Conservation (phyloP, 352 stramenopile species). For the Aphanomyces astaci region DNA sequence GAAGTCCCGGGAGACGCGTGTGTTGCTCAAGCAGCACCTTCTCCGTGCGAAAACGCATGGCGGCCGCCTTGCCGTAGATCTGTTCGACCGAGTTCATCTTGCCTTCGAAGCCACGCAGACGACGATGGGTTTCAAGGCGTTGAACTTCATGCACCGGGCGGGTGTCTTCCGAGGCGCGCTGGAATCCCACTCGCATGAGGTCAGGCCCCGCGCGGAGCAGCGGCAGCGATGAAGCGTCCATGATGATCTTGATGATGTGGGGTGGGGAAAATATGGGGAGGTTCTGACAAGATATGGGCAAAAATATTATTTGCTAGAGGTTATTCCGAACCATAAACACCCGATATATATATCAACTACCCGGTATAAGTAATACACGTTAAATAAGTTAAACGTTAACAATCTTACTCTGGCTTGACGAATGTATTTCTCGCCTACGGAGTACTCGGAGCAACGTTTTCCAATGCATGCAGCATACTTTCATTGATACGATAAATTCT, state of each 20-base stretch:
- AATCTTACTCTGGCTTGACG: too few relatives aligned
- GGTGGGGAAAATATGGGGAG: background rate
- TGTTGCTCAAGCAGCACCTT: slow-evolving; percentile 83
- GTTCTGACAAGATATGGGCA: background rate
- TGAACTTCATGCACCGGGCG: slow-evolving; percentile 78
- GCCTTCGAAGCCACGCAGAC: slow-evolving; percentile 68
- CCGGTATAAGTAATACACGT: background rate
- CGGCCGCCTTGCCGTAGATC: slow-evolving; percentile 81
- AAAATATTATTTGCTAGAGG: background rate
- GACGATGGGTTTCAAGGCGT: slow-evolving; percentile 72
- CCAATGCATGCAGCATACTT: too few relatives aligned
- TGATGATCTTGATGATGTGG: background rate
- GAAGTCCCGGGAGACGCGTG: slow-evolving; percentile 71
- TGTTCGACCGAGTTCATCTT: slow-evolving; percentile 86
- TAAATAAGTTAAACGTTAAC: background rate
- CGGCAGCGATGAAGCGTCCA: slow-evolving; percentile 60
- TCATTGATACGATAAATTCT: too few relatives aligned
- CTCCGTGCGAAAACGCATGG: slow-evolving; percentile 83
- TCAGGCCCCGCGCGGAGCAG: slow-evolving; percentile 76
- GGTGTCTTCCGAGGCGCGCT: slow-evolving; percentile 71
- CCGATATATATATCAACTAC: background rate
- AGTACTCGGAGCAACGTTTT: too few relatives aligned
- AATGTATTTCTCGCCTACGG: too few relatives aligned
- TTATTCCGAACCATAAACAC: background rate
- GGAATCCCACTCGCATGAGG: slow-evolving; percentile 73